Evolutionary conservation across 2,329 filamentous ascomycete genomes (phyloP).

Genomic region (Botrytis byssoidea): DNA sequence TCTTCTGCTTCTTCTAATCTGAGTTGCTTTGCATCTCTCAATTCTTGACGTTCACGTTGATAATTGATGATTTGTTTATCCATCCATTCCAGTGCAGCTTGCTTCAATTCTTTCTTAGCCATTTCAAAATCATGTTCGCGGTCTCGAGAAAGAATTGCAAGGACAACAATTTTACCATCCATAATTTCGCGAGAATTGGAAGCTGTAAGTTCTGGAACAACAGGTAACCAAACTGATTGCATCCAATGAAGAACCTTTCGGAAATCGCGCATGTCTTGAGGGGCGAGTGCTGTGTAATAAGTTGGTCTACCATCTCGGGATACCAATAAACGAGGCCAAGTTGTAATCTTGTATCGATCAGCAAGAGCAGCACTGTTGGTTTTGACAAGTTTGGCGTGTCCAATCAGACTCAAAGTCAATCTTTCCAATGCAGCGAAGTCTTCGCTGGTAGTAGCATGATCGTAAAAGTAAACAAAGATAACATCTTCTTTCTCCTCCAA

Average conservation of each 20-base stretch:
- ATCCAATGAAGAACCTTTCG: conserved; percentile 84
- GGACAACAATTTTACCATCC: conserved; percentile 90
- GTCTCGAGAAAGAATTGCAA: conserved; percentile 81
- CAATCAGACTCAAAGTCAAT: conserved; percentile 82
- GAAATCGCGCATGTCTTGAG: conserved; percentile 88
- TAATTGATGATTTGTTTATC: conserved; percentile 91
- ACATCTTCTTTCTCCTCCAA: conserved; percentile 93
- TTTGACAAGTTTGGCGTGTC: conserved; percentile 89
- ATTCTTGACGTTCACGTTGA: conserved; percentile 87
- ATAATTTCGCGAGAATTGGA: conserved; percentile 93
- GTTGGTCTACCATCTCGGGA: conserved; percentile 84
- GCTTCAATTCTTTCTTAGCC: conserved; percentile 88
- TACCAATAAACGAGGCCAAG: conserved; percentile 91
- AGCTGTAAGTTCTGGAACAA: conserved; percentile 90
- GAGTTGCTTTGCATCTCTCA: conserved; percentile 90
- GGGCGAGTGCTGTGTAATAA: conserved; percentile 85
- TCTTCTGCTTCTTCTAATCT: conserved; percentile 96
- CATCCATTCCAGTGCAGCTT: conserved; percentile 95
- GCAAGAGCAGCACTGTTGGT: conserved; percentile 75
- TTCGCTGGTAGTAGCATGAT: conserved; percentile 88
- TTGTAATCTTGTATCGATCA: conserved; percentile 89
- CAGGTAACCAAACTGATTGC: conserved; percentile 92
- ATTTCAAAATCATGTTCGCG: conserved; percentile 74
- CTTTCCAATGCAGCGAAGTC: conserved; percentile 88
- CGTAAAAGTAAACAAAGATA: conserved; percentile 96